phyloP scores from a whole-genome alignment of 306 rosid species.

The Nissolia schottii region DNA sequence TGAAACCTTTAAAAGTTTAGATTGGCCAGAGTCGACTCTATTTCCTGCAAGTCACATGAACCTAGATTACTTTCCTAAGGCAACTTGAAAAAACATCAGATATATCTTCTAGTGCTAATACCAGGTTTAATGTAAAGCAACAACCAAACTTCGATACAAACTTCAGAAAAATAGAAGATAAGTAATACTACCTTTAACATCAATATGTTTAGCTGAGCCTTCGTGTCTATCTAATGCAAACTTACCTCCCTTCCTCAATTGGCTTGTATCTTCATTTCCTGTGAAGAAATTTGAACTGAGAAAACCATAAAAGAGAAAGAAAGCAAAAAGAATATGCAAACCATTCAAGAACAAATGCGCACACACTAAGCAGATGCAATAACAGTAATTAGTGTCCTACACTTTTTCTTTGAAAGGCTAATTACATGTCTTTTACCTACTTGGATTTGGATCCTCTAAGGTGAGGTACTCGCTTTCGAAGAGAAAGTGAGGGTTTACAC shows the following conservation, averaged over 20 bases:
- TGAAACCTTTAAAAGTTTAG: constrained; percentile 49
- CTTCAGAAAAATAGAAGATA: not conserved
- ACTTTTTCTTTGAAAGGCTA: not conserved
- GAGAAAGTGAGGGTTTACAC: no score
- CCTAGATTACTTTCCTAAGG: not conserved
- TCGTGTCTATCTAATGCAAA: constrained; percentile 40
- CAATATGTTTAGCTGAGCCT: constrained; percentile 31
- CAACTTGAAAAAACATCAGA: constrained; percentile 2
- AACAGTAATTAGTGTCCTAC: not conserved
- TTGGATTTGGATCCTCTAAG: no score
- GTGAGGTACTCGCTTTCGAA: no score
- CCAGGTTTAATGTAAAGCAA: not conserved
- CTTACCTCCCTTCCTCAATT: constrained; percentile 43
- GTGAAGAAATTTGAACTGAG: constrained; percentile 21
- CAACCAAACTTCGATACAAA: not conserved
- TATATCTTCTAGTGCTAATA: constrained; percentile 1
- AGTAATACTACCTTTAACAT: constrained; percentile 42
- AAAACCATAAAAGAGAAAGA: constrained; percentile 9
- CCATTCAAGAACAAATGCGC: not conserved
- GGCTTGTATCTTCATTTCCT: constrained; percentile 50
- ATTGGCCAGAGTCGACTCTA: constrained; percentile 47
- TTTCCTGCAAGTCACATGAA: constrained; percentile 45
- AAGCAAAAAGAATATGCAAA: not conserved
- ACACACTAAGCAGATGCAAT: not conserved
- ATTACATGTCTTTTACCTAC: not conserved